Evolutionary conservation across 805 yeast species (phyloP), one percentile per base, ranked within the genome.

Genomic region (Wickerhamiella kurtzmanii): DNA sequence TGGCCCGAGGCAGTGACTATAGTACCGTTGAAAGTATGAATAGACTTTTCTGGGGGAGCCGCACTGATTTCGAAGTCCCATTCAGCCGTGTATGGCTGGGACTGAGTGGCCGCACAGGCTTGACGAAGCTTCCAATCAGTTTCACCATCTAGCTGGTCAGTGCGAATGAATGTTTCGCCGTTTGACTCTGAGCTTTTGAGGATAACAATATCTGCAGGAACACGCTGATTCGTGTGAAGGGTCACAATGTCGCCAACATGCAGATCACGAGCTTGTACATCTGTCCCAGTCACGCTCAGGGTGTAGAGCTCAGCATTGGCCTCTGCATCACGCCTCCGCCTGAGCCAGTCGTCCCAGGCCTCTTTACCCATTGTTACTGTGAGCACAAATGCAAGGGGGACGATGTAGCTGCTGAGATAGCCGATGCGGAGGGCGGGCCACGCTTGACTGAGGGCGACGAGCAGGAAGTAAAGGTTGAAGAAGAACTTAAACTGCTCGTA

Each of bases 141-240:
- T 64, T 92, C 99, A 60, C 99, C 99, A 64, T 92, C 99, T 44
- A 92, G 70, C 65, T 92, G 99, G 67, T 92, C 99, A 0, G 99
- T 92, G 57, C 94, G 83, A 53, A 92, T 84, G 58, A 94, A 92
- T 1, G 88, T 74, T 60, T 92, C 99, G 5, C 96, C 96, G 2
- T 71, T 60, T 2, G 68, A 64, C 60, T 85, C 96, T 48, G 86
- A 79, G 1, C 95, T 80, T 60, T 85, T 94, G 40, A 92, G 65
- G 22, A 92, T 64, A 5, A 92, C 68, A 77, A 87, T 72, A 63
- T 92, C 99, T 0, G 98, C 97, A 0, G 99, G 99, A 2, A 92
- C 76, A 46, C 98, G 75, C 48, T 75, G 77, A 58, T 82, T 94
- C 56, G 88, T 89, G 54, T 80, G 79, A 13, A 92, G 58, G 50